Conservation (phyloP, 495 filamentous ascomycete genomes). For the Penicillium manginii region DNA sequence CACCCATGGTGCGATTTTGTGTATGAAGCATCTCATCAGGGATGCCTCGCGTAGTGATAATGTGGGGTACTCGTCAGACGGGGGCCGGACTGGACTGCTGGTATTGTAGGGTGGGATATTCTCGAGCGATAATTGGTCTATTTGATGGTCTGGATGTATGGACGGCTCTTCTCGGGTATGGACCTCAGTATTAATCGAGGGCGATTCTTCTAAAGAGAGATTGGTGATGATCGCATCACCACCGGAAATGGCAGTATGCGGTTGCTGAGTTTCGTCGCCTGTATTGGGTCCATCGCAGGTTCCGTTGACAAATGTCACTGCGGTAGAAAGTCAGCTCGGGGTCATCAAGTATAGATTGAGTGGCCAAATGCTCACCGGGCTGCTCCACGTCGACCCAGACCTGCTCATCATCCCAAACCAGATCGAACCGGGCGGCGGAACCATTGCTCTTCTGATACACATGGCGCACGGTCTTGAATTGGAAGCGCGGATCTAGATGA, state of each 20-base stretch:
- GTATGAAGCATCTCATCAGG: constrained; percentile 39
- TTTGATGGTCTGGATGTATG: neutral
- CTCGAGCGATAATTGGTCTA: neutral
- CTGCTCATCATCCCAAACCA: constrained; percentile 40
- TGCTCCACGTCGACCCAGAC: constrained; percentile 38
- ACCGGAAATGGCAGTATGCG: neutral
- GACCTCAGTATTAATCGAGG: neutral
- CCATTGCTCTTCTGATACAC: constrained; percentile 41
- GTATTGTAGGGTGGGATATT: neutral
- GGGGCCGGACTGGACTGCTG: neutral
- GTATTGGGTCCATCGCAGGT: constrained; percentile 22
- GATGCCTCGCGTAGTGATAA: constrained; percentile 39
- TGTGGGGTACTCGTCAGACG: constrained; percentile 4
- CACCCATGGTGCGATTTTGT: constrained; percentile 41
- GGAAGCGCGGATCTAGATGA: constrained; percentile 42
- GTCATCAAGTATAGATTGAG: neutral
- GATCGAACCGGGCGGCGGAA: constrained; percentile 33
- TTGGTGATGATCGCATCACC: too few species aligned
- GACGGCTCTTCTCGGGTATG: neutral
- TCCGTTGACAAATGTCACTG: constrained; percentile 43
- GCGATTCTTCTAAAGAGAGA: neutral
- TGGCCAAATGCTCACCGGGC: constrained; percentile 26
- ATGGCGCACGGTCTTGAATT: constrained; percentile 42
- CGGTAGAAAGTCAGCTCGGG: neutral
- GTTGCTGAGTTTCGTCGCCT: constrained; percentile 1